Conservation (phyloP, 805 yeast species). For the Kockiozyma suomiensis region DNA sequence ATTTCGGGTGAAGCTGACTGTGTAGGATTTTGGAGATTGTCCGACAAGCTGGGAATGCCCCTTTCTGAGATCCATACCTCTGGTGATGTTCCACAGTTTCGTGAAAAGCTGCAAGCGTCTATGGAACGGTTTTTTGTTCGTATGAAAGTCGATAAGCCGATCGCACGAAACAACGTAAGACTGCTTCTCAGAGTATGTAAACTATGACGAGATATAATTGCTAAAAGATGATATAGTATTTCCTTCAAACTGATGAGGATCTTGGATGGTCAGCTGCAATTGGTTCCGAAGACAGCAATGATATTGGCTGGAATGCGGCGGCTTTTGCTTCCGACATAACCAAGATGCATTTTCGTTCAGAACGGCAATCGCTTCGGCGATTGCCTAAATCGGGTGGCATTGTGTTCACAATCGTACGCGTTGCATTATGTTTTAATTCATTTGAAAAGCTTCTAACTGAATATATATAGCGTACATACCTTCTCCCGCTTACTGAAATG, state of each 20-base stretch:
- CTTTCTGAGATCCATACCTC: constrained; percentile 61
- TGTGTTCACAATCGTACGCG: constrained; percentile 53
- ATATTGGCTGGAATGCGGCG: constrained; percentile 66
- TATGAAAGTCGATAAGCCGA: constrained; percentile 60
- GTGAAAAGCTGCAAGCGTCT: constrained; percentile 58
- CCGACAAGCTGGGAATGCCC: constrained; percentile 60
- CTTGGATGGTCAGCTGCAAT: constrained; percentile 67
- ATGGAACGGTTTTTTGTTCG: constrained; percentile 69
- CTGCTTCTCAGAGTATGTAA: too few relatives aligned
- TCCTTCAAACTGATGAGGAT: constrained; percentile 63
- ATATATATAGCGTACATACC: constrained; percentile 53
- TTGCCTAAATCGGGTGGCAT: constrained; percentile 62
- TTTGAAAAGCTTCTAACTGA: not conserved
- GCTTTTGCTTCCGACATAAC: constrained; percentile 50
- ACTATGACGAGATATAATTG: not conserved
- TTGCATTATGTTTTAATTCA: not conserved
- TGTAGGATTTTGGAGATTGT: constrained; percentile 60
- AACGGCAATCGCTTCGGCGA: constrained; percentile 64
- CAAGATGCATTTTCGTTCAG: constrained; percentile 60
- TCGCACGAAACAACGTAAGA: constrained; percentile 55
- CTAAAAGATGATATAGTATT: constrained; percentile 53
- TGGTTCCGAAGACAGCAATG: constrained; percentile 56
- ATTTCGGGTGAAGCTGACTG: not conserved
- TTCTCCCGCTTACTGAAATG: constrained; percentile 56
- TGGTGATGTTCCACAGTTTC: constrained; percentile 70